Evolutionary conservation across 2,329 filamentous ascomycete genomes (phyloP).

Genomic region (Xylogone sp.): DNA sequence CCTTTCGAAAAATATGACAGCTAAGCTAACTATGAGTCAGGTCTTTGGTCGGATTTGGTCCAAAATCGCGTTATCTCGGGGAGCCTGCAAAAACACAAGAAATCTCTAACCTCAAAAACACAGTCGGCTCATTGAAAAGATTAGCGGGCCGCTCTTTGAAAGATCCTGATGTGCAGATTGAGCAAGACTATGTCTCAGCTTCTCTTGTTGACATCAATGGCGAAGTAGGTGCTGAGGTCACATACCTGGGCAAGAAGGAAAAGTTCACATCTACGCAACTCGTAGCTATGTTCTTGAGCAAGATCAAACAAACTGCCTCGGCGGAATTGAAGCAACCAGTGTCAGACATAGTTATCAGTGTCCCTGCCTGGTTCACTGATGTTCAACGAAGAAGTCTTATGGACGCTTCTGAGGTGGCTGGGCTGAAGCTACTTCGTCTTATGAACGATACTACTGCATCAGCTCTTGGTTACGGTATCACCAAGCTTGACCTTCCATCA

Average conservation of each 20-base stretch:
- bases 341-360: slow-evolving; percentile 88
- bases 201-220: slow-evolving; percentile 86
- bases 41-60: slow-evolving; percentile 90
- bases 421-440: slow-evolving; percentile 85
- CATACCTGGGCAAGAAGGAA: slow-evolving; percentile 91
- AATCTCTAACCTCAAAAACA: slow-evolving; percentile 99
- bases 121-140: slow-evolving; percentile 87
- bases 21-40: slow-evolving; percentile 41
- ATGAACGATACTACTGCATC: slow-evolving; percentile 98
- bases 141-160: slow-evolving; percentile 81
- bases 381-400: slow-evolving; percentile 83
- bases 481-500: slow-evolving; percentile 86
- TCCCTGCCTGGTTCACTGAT: slow-evolving; percentile 97
- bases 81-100: slow-evolving; percentile 98
- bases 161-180: slow-evolving; percentile 89
- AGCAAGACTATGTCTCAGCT: slow-evolving; percentile 87
- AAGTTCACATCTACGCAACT: slow-evolving; percentile 93
- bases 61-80: slow-evolving; percentile 89
- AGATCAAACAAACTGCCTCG: slow-evolving; percentile 84
- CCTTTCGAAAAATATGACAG: neutral
- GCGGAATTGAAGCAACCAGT: slow-evolving; percentile 88
- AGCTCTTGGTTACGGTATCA: slow-evolving; percentile 95
- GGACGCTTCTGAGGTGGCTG: slow-evolving; percentile 90
- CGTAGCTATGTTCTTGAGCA: slow-evolving; percentile 91
- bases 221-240: slow-evolving; percentile 91